These are phyloP conservation scores for Diaporthe vaccinii DNA, from an alignment of 2,329 filamentous ascomycete species.

Conservation along the genomic window DNA sequence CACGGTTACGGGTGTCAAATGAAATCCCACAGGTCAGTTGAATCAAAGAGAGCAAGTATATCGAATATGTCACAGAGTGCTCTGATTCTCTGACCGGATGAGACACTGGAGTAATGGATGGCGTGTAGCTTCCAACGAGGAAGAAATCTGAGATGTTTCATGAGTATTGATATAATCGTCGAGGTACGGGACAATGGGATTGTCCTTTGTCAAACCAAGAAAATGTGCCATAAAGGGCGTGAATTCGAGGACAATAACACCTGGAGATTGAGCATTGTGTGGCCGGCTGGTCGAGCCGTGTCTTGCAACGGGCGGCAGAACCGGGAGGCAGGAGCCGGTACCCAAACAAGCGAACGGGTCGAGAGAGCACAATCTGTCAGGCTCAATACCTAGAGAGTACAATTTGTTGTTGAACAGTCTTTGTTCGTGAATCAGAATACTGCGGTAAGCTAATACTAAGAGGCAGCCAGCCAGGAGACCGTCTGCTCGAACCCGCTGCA, in stretches of 20 bases:
- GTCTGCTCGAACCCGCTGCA: neutral
- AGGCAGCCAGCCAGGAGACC: neutral
- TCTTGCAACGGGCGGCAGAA: neutral
- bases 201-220: neutral
- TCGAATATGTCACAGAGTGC: neutral
- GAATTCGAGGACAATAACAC: neutral
- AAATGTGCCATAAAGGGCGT: neutral
- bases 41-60: neutral
- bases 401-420: neutral
- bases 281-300: neutral
- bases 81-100: neutral
- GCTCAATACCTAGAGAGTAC: neutral
- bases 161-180: neutral
- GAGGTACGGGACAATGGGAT: neutral
- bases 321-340: no score
- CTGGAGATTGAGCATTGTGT: neutral
- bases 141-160: neutral
- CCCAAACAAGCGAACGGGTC: neutral
- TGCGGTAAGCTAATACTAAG: slow-evolving; percentile 3
- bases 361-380: neutral
- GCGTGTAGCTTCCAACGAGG: neutral
- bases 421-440: neutral
- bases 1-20: neutral
- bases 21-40: neutral
- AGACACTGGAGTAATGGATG: neutral